Evolutionary conservation across 2,329 filamentous ascomycete genomes (phyloP).

Genomic region (Calonectria naviculata): DNA sequence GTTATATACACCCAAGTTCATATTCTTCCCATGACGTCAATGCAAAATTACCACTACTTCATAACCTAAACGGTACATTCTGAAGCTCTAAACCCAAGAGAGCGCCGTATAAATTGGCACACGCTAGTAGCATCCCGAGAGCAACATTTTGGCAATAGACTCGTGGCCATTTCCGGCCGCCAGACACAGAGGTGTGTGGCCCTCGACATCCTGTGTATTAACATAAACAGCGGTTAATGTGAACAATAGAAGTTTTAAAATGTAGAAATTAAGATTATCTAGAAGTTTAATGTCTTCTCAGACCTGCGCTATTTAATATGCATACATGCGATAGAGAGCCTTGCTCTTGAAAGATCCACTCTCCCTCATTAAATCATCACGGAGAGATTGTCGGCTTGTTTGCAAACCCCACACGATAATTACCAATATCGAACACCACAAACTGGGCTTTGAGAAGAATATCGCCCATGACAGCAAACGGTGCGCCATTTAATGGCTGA

Average conservation of each 20-base stretch:
- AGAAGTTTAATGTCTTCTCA: too few species aligned
- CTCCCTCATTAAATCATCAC: too few species aligned
- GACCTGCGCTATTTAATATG: too few species aligned
- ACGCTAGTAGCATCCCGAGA: not conserved
- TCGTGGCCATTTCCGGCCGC: not conserved
- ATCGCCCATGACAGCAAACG: conserved; percentile 70
- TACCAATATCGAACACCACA: conserved; percentile 62
- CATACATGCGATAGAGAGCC: too few species aligned
- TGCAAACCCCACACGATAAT: conserved; percentile 33
- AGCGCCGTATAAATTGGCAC: too few species aligned
- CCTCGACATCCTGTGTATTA: not conserved
- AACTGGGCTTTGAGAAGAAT: conserved; percentile 71
- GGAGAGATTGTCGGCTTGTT: conserved; percentile 24
- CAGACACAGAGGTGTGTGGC: not conserved
- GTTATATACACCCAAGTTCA: not conserved
- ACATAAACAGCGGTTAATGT: not conserved
- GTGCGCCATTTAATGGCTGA: conserved; percentile 60
- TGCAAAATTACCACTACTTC: too few species aligned
- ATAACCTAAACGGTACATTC: too few species aligned
- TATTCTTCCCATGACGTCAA: too few species aligned
- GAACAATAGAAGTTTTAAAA: not conserved
- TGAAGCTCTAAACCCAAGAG: too few species aligned
- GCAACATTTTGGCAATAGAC: not conserved
- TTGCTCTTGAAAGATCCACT: too few species aligned
- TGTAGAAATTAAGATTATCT: too few species aligned